phyloP scores from a whole-genome alignment of 345 rosid species.

The Sisymbrium altissimum region DNA sequence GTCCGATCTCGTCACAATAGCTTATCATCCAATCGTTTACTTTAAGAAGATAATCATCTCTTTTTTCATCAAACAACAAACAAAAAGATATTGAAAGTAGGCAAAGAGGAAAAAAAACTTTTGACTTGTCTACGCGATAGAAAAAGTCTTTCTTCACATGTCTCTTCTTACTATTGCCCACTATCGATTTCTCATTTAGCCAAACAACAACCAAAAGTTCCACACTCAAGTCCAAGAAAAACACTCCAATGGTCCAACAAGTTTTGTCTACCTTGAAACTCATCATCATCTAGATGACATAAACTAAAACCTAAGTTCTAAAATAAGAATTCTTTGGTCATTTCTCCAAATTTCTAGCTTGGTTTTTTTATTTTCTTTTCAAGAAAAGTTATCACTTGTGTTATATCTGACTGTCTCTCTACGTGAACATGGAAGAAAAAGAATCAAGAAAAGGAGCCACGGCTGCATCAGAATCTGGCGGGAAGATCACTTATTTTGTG shows the following conservation, averaged over 20 bases:
- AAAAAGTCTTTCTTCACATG: background rate
- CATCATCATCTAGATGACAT: background rate
- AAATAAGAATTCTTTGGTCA: background rate
- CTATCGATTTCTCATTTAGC: constrained; percentile 7
- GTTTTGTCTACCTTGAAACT: background rate
- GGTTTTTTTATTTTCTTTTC: background rate
- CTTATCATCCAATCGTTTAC: constrained; percentile 6
- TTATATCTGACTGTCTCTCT: background rate
- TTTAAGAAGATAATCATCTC: background rate
- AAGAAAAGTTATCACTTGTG: background rate
- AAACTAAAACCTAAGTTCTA: background rate
- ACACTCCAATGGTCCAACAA: background rate
- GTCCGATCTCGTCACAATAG: background rate
- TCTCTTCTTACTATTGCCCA: background rate
- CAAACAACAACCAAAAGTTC: background rate
- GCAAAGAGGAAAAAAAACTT: background rate
- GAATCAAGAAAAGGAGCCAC: constrained; percentile 31
- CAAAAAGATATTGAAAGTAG: background rate
- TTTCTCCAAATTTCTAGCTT: background rate
- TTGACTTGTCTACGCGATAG: constrained; percentile 16
- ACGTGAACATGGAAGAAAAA: constrained; percentile 10
- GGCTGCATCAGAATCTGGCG: constrained; percentile 47
- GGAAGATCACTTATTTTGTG: constrained; percentile 57
- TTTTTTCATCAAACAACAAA: background rate
- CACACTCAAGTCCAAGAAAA: constrained; percentile 11